Conservation (phyloP, 2,329 filamentous ascomycete genomes). For the Emmonsia crescens region DNA sequence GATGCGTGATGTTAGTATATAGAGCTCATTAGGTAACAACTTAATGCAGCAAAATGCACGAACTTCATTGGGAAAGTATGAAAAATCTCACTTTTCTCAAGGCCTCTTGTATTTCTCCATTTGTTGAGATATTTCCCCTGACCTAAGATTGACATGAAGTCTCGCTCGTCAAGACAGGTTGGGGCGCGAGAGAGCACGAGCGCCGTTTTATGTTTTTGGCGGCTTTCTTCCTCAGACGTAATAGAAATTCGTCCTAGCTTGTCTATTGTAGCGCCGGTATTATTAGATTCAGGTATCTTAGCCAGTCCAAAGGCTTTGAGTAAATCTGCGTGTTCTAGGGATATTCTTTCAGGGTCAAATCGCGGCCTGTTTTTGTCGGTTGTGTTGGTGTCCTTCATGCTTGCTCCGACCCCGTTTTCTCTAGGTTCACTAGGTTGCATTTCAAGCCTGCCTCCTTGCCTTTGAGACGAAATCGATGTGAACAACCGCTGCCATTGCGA, state of each 20-base stretch:
- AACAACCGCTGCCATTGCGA: neutral
- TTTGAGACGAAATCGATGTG: neutral
- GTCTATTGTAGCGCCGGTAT: slow-evolving; percentile 10
- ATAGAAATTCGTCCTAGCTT: slow-evolving; percentile 10
- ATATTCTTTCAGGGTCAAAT: slow-evolving; percentile 7
- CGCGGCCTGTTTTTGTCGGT: neutral
- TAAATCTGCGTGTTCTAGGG: slow-evolving; percentile 4
- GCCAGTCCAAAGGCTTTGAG: slow-evolving; percentile 14
- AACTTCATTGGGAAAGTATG: neutral
- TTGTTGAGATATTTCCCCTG: slow-evolving; percentile 10
- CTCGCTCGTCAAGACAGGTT: slow-evolving; percentile 13
- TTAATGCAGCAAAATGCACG: neutral
- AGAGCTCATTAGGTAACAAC: neutral
- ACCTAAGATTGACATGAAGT: slow-evolving; percentile 12
- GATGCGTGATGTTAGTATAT: neutral
- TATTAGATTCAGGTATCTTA: slow-evolving; percentile 11
- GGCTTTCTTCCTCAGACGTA: slow-evolving; percentile 7
- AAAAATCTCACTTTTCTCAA: slow-evolving; percentile 11
- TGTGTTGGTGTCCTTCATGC: neutral
- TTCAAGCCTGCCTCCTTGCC: neutral
- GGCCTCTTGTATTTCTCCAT: slow-evolving; percentile 10
- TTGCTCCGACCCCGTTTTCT: neutral
- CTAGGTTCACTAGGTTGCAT: neutral
- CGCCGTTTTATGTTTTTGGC: slow-evolving; percentile 13
- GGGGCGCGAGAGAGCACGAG: slow-evolving; percentile 12